Percentiles rank a stretch among this genome's conserved stretches.
These are phyloP conservation scores for Helotiales sp. DNA, from an alignment of 2,329 filamentous ascomycete genomes.

Conservation along the genomic window DNA sequence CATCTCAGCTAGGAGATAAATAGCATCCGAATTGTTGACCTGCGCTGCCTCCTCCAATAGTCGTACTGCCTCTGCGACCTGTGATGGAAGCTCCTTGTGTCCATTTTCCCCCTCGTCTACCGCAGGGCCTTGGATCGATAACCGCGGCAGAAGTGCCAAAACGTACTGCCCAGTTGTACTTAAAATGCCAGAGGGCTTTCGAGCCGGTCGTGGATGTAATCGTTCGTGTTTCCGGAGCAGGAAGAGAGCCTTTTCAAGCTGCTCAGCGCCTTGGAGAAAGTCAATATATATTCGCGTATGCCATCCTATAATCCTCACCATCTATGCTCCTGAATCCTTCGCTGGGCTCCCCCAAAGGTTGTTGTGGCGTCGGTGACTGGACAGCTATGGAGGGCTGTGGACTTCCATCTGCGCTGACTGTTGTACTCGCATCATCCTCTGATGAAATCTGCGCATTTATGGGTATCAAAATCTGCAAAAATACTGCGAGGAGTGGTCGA, in stretches of 20 bases:
- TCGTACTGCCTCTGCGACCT: constrained; percentile 56
- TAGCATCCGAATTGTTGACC: constrained; percentile 69
- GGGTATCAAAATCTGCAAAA: constrained; percentile 28
- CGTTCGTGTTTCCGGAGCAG: constrained; percentile 35
- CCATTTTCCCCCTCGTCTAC: constrained; percentile 18
- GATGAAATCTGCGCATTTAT: constrained; percentile 20
- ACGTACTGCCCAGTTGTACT: constrained; percentile 60
- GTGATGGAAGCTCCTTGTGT: constrained; percentile 45
- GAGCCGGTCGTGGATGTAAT: constrained; percentile 31
- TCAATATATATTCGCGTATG: constrained; percentile 18
- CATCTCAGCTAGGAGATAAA: constrained; percentile 88
- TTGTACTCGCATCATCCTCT: constrained; percentile 22
- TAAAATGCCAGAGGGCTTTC: constrained; percentile 57
- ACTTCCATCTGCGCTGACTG: constrained; percentile 24
- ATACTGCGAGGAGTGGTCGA: constrained; percentile 21
- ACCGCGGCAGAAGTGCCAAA: constrained; percentile 59
- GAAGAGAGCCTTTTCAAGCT: constrained; percentile 38
- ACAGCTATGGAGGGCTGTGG: constrained; percentile 29
- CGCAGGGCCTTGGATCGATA: constrained; percentile 64
- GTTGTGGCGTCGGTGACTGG: constrained; percentile 27
- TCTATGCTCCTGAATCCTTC: constrained; percentile 24
- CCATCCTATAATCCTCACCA: constrained; percentile 20
- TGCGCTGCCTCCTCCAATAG: constrained; percentile 59
- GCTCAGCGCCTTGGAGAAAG: constrained; percentile 29
- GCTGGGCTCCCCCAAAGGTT: constrained; percentile 27